A percentile compares a stretch with the other conserved stretches of the same genome.
phyloP scores from a whole-genome alignment of 345 rosid species.

The Jatropha curcas region DNA sequence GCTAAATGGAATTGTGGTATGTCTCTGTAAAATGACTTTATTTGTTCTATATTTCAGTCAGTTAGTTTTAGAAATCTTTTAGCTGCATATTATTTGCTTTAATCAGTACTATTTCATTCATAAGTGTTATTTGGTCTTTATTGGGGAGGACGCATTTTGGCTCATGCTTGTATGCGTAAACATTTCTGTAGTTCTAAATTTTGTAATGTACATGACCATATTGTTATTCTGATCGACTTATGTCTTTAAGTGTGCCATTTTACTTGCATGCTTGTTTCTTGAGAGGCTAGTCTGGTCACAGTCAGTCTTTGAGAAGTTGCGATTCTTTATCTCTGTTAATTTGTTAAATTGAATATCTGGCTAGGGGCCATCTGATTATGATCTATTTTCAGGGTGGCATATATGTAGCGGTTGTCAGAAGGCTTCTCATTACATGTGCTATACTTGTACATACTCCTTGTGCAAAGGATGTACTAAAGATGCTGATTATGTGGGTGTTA shows the following conservation, averaged over 20 bases:
- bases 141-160: neutral
- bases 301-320: neutral
- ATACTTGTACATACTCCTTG: conserved; percentile 91
- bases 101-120: neutral
- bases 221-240: neutral
- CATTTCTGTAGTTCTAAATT: neutral
- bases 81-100: neutral
- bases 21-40: conserved; percentile 22
- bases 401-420: conserved; percentile 84
- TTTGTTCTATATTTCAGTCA: conserved; percentile 8
- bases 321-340: neutral
- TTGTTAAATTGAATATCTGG: neutral
- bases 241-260: neutral
- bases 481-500: conserved; percentile 75
- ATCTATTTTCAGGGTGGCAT: conserved; percentile 83
- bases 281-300: neutral
- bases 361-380: neutral
- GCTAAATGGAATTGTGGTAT: conserved; percentile 98
- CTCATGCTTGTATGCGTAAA: neutral
- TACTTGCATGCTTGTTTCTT: neutral
- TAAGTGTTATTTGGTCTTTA: neutral
- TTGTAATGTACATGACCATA: neutral
- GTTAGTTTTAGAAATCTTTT: conserved; percentile 11
- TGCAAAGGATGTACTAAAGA: conserved; percentile 89
- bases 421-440: conserved; percentile 83